Conservation (phyloP, 2,329 filamentous ascomycete genomes). For the Xylaria sp. region DNA sequence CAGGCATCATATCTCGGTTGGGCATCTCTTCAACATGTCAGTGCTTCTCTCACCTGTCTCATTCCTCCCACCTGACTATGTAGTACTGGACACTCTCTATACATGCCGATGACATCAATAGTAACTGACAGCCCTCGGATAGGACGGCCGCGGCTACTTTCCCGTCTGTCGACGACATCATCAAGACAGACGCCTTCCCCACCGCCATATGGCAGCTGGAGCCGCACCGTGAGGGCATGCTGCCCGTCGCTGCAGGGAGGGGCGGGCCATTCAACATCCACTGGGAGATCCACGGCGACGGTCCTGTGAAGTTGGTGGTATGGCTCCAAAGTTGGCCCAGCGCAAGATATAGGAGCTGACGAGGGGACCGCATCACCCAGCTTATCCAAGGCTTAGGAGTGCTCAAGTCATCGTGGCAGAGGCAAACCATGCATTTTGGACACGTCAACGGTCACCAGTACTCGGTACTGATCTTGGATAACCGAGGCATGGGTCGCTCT, state of each 20-base stretch:
- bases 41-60: background rate
- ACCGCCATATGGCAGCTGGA: constrained; percentile 76
- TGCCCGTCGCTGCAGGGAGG: constrained; percentile 73
- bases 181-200: constrained; percentile 71
- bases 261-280: constrained; percentile 81
- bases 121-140: constrained; percentile 8
- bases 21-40: constrained; percentile 19
- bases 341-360: constrained; percentile 13
- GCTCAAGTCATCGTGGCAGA: constrained; percentile 77
- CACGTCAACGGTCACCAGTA: constrained; percentile 75
- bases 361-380: constrained; percentile 55
- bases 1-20: background rate
- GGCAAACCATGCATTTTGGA: constrained; percentile 84
- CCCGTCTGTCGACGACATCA: constrained; percentile 47
- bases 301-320: constrained; percentile 78
- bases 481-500: constrained; percentile 83
- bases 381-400: constrained; percentile 85
- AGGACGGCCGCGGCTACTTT: constrained; percentile 34
- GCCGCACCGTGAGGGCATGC: constrained; percentile 69
- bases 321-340: constrained; percentile 52
- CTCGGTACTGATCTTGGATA: constrained; percentile 82
- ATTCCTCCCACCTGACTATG: background rate
- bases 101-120: background rate
- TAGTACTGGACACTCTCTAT: background rate
- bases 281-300: constrained; percentile 84